phyloP scores from a whole-genome alignment of 1,284 basidiomycete species.

The Cutaneotrichosporon mucoides region DNA sequence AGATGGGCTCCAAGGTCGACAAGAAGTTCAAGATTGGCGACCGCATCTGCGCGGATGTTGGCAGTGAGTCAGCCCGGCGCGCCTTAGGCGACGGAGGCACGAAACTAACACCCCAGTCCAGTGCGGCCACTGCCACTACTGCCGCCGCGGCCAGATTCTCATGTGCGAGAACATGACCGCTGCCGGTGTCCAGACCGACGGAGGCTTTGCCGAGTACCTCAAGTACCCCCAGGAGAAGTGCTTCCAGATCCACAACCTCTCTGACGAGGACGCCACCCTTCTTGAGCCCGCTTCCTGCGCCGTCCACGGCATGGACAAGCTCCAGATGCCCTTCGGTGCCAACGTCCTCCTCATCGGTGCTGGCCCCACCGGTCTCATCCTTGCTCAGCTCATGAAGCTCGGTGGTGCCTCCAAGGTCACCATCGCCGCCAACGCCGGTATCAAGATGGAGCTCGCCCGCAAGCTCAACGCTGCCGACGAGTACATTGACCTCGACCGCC shows the following conservation, averaged over 20 bases:
- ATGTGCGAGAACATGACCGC: constrained; percentile 74
- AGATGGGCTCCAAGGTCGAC: constrained; percentile 65
- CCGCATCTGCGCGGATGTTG: constrained; percentile 69
- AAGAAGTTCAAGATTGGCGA: constrained; percentile 62
- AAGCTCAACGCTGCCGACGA: constrained; percentile 70
- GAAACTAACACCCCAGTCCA: neutral
- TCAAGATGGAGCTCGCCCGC: constrained; percentile 80
- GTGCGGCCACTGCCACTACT: constrained; percentile 76
- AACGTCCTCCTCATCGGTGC: constrained; percentile 66
- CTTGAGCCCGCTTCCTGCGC: constrained; percentile 83
- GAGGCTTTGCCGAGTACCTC: constrained; percentile 84
- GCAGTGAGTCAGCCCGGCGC: constrained; percentile 32
- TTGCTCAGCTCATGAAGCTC: constrained; percentile 77
- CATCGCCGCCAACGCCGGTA: constrained; percentile 75
- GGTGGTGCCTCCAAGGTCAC: constrained; percentile 72
- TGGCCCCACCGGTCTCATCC: constrained; percentile 70
- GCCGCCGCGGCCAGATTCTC: constrained; percentile 67
- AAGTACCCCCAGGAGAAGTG: constrained; percentile 65
- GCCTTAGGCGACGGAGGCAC: too few relatives aligned
- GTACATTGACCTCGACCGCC: constrained; percentile 75
- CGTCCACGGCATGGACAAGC: constrained; percentile 80
- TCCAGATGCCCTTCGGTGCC: constrained; percentile 68
- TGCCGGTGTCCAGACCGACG: constrained; percentile 68
- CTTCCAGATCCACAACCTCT: constrained; percentile 76
- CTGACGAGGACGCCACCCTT: constrained; percentile 83